These are phyloP conservation scores for Nicotiana undulata DNA, from an alignment of 257 asterid species.

Conservation along the genomic window DNA sequence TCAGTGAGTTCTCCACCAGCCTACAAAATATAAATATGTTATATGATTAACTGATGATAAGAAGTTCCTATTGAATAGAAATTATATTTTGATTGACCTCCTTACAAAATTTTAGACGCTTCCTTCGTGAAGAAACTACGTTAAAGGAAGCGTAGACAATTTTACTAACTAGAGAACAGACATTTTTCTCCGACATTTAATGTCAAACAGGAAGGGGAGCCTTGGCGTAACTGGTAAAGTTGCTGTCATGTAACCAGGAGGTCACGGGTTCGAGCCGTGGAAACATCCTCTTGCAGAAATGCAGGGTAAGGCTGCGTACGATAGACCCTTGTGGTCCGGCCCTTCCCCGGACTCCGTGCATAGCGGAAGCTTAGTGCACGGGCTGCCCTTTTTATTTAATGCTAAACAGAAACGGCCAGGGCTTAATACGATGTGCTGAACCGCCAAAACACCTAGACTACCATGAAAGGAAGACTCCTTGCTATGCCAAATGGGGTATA, in stretches of 20 bases:
- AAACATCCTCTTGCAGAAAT: too few species aligned
- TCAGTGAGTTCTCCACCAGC: conserved; percentile 98
- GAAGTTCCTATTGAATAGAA: neutral
- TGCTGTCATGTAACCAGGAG: too few species aligned
- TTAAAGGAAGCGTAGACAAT: neutral
- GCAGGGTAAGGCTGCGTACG: too few species aligned
- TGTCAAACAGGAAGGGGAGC: too few species aligned
- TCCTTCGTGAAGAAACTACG: neutral
- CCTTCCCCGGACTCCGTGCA: too few species aligned
- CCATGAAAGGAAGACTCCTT: neutral
- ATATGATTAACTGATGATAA: neutral
- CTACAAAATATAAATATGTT: conserved; percentile 26
- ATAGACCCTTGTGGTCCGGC: too few species aligned
- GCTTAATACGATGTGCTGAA: neutral
- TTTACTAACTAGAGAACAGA: neutral
- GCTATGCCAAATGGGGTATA: neutral
- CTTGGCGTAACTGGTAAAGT: too few species aligned
- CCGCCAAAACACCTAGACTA: neutral
- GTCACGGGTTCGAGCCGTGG: too few species aligned
- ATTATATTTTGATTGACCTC: neutral
- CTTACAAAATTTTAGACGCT: neutral
- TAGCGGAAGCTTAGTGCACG: too few species aligned
- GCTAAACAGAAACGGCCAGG: neutral
- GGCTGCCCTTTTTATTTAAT: too few species aligned
- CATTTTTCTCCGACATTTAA: neutral